Evolutionary conservation across 2,329 filamentous ascomycete genomes (phyloP).

Genomic region (Colletotrichum sansevieriae): DNA sequence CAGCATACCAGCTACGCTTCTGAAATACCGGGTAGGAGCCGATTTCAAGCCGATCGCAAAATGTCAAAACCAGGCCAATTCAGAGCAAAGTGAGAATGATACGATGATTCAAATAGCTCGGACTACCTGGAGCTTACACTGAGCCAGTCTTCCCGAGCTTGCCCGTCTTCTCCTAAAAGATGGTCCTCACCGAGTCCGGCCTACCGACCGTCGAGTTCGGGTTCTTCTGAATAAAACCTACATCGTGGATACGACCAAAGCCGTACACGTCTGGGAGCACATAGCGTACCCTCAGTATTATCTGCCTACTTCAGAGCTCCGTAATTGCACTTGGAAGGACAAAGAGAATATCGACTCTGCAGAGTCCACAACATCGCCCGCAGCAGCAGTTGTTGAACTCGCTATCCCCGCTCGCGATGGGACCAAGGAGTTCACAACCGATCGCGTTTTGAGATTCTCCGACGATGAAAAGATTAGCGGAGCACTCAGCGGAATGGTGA

Average conservation of each 20-base stretch:
- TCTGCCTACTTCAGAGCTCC: constrained; percentile 50
- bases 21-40: too few relatives aligned
- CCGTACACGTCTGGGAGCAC: constrained; percentile 60
- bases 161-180: constrained; percentile 46
- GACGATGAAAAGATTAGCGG: constrained; percentile 52
- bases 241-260: constrained; percentile 55
- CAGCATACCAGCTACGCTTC: too few relatives aligned
- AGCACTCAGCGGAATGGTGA: constrained; percentile 49
- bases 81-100: constrained; percentile 26
- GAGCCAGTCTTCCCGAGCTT: constrained; percentile 47
- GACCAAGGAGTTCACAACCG: constrained; percentile 46
- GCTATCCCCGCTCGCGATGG: constrained; percentile 46
- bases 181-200: constrained; percentile 44
- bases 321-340: constrained; percentile 47
- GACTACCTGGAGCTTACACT: not conserved
- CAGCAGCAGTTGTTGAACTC: constrained; percentile 49
- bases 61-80: constrained; percentile 41
- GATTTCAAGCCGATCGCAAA: not conserved
- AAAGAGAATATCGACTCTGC: constrained; percentile 46
- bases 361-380: constrained; percentile 40
- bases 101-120: not conserved
- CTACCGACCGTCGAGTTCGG: constrained; percentile 50
- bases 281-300: constrained; percentile 62
- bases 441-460: constrained; percentile 55
- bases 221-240: constrained; percentile 50